These are phyloP conservation scores for Hyaloperonospora brassicae DNA, from an alignment of 352 stramenopile genomes.

Conservation along the genomic window DNA sequence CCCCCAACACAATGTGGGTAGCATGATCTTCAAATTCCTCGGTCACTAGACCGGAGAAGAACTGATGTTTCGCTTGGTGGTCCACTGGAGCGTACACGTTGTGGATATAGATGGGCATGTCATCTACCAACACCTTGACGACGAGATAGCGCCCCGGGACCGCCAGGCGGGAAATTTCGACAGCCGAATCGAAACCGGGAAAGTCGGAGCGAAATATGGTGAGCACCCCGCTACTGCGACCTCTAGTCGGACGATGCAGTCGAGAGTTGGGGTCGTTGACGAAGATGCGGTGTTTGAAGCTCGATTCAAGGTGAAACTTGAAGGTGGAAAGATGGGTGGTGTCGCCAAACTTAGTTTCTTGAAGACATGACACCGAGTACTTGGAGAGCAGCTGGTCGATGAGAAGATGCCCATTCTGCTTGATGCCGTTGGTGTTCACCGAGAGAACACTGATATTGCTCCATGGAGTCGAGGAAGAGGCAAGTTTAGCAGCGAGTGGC, in stretches of 20 bases:
- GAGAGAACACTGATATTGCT: slow-evolving; percentile 2
- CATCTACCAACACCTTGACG: not conserved
- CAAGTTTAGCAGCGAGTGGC: not conserved
- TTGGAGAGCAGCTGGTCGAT: not conserved
- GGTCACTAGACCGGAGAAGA: not conserved
- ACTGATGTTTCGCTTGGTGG: not conserved
- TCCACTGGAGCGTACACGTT: slow-evolving; percentile 1
- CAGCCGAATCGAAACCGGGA: not conserved
- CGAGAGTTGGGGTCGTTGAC: not conserved
- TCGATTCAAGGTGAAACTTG: not conserved
- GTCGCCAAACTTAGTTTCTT: slow-evolving; percentile 1
- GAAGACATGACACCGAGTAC: not conserved
- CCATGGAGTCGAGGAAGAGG: not conserved
- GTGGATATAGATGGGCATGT: not conserved
- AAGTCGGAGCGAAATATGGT: not conserved
- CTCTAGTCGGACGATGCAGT: not conserved
- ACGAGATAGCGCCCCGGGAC: not conserved
- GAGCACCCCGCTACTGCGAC: not conserved
- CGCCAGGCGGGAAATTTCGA: not conserved
- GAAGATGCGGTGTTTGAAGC: not conserved
- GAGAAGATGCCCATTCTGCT: not conserved
- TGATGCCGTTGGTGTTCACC: slow-evolving; percentile 2
- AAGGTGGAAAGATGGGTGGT: not conserved
- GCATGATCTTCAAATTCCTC: not conserved
- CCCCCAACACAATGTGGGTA: not conserved